Base-by-base conservation (phyloP, 768 basidiomycete species). In the Panus rudis region DNA sequence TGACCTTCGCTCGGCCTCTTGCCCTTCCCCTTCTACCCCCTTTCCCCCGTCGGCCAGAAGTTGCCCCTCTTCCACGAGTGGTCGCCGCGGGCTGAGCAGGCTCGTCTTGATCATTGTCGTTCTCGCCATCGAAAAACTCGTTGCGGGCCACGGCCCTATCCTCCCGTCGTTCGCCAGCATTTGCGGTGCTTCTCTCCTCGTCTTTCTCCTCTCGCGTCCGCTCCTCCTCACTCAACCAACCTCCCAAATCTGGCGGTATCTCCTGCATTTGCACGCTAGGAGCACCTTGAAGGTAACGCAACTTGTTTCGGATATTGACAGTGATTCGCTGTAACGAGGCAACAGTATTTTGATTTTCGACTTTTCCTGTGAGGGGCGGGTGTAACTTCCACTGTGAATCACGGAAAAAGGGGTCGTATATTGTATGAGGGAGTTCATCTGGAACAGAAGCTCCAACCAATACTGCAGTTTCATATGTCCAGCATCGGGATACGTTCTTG, bases 211-310 rank as follows among this genome's bases (percentile, higher is more conserved):
- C 84, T 13, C 64, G 63, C 23, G 72, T 79, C 42, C 72, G 65
- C 23, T 85, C 80, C 58, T 91, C 88, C 42, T 83, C 79, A 4
- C 73, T 78, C 22, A 93, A 62, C 55, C 88, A 73, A 1, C 78
- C 84, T 49, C 81, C 83, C 13, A 99, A 66, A 54, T 93, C 85
- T 0, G 93, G 93, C 3, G 96, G 94, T 21, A 98, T 89, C 63
- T 97, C 92, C 55, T 92, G 88, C 88, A 98, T 87, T 51, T 81
- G 81, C 8, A 98, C 90, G 58, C 89, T 92, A n/a, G 94, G 94
- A 31, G 94, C 96, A 24, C 93, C 92, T 48, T 92, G 85, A 12
- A 98, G 69, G 61, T 92, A 97, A 23, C 94, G 73, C 33, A 99
- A 67, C 61, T 94, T 92, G 55, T 84, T 91, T 21, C 84, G 78